Percentiles rank a stretch among this genome's conserved stretches.
phyloP scores from a whole-genome alignment of 495 filamentous ascomycete genomes.

The Neurospora sp. region DNA sequence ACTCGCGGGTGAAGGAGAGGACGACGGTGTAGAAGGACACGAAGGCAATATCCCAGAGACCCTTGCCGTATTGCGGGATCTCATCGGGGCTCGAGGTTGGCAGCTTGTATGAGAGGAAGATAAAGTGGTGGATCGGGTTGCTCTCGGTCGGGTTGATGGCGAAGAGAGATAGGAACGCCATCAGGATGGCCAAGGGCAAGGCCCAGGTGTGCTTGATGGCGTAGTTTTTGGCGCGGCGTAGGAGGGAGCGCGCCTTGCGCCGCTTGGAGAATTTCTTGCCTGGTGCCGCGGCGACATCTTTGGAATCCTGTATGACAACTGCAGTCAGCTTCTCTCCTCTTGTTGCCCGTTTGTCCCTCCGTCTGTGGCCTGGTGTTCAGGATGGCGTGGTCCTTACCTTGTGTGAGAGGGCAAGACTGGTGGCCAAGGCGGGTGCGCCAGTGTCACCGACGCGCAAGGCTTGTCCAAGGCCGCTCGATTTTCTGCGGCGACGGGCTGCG shows the following conservation, averaged over 20 bases:
- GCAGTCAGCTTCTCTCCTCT: neutral
- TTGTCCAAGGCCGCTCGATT: conserved; percentile 35
- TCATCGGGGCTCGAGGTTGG: conserved; percentile 41
- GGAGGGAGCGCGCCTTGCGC: conserved; percentile 48
- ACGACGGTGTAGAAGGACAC: conserved; percentile 85
- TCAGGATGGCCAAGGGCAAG: conserved; percentile 61
- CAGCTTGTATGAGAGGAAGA: conserved; percentile 89
- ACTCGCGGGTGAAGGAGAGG: conserved; percentile 88
- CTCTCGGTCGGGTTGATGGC: conserved; percentile 66
- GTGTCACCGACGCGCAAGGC: conserved; percentile 39
- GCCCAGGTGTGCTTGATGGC: conserved; percentile 72
- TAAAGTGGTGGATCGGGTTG: conserved; percentile 76
- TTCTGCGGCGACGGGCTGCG: conserved; percentile 34
- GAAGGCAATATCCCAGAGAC: conserved; percentile 71
- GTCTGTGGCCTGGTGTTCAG: conserved; percentile 6
- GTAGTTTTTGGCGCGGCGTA: conserved; percentile 56
- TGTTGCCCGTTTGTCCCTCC: neutral
- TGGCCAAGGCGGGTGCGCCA: conserved; percentile 34
- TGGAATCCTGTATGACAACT: conserved; percentile 8
- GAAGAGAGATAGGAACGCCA: conserved; percentile 56
- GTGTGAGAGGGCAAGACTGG: conserved; percentile 29
- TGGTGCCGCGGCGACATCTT: conserved; percentile 3
- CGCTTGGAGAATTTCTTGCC: conserved; percentile 42
- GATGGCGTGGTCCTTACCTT: conserved; percentile 6
- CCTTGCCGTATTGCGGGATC: conserved; percentile 79